A percentile compares a stretch with the other conserved stretches of the same genome.
Conservation (phyloP, 208 protist genomes). For the Acanthamoeba castellanii region DNA sequence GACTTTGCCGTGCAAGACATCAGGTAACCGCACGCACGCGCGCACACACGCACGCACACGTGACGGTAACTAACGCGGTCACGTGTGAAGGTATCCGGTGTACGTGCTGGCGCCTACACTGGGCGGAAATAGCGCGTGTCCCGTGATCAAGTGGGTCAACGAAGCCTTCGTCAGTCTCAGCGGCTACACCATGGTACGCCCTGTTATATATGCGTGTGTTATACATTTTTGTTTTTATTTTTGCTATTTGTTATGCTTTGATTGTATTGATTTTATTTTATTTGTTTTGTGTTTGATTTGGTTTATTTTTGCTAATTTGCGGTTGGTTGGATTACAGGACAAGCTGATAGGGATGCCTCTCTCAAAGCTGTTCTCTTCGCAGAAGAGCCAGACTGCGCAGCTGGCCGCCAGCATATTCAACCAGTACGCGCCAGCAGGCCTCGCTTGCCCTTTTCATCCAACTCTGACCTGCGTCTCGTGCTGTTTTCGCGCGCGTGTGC, state of each 20-base stretch:
- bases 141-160: background rate
- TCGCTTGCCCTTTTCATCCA: background rate
- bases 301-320: no score
- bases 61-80: no score
- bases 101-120: background rate
- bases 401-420: background rate
- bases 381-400: background rate
- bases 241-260: no score
- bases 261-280: no score
- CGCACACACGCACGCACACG: no score
- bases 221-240: no score
- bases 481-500: background rate
- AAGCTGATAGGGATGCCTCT: background rate
- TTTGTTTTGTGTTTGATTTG: no score
- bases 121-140: background rate
- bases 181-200: background rate
- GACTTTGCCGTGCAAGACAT: background rate
- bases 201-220: no score
- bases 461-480: background rate
- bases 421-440: background rate
- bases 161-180: background rate
- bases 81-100: background rate
- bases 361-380: background rate
- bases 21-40: no score
- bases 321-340: no score